Evolutionary conservation across 2,329 filamentous ascomycete species (phyloP), one percentile per base, ranked within the genome.

Genomic region (Diaporthe sp.): DNA sequence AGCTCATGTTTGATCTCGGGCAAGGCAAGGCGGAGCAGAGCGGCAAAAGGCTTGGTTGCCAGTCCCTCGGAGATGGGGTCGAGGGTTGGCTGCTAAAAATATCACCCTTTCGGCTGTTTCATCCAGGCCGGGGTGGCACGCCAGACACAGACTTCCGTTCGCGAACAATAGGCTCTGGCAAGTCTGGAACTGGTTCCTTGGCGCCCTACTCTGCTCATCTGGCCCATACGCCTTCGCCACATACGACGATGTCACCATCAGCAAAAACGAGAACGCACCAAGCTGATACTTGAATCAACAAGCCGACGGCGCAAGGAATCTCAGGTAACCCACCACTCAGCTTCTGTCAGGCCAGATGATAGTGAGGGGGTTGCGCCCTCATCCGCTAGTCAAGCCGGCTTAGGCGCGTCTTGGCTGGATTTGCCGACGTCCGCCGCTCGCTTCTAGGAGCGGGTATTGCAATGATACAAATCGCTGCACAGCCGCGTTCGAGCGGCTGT

Each of bases 61-160:
- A 28, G 49, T 70, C 49, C 65, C 49, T 39, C 34, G 72, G 47
- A 55, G 9, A 57, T 72, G 49, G 60, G 17, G 58, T 37, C 58
- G 34, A 55, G 34, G 60, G 12, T 63, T 39, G 42, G 73, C 17
- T 75, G 51, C 72, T 68, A 72, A 67, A 75, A 67, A 60, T 75
- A 76, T 70, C 68, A 51, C 55, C 25, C 25, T 37, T 57, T 75
- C 44, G 44, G 73, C 74, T 61, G 73, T 75, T 75, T 72, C 73
- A 75, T 49, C 71, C 37, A 75, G 42, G 57, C 67, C 65, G 57
- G 67, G 58, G 65, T n/a, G n/a, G 65, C 49, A 55, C 65, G 65
- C 65, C 65, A 70, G 65, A 70, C 57, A 65, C 55, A 57, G 7
- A 70, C 51, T 37, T 47, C 72, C 47, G 71, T 34, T 47, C 31